Evolutionary conservation across 768 basidiomycete species (phyloP).

Genomic region (Lactarius hengduanensis): DNA sequence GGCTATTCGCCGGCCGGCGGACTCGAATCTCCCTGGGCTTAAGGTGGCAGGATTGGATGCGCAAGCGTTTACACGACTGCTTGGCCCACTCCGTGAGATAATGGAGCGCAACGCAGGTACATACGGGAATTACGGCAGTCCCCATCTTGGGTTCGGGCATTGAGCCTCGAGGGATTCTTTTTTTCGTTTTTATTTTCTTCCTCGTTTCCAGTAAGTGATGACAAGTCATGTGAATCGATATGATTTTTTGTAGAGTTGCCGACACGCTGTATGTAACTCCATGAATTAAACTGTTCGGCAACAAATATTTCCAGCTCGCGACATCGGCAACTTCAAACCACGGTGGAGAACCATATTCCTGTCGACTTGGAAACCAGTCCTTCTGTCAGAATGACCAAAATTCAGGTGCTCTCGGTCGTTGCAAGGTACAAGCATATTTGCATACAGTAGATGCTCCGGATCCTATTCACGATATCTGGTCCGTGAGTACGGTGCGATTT

Average conservation of each 20-base stretch:
- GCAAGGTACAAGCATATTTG: neutral
- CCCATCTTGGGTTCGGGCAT: slow-evolving; percentile 18
- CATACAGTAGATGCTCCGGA: neutral
- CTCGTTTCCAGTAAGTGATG: slow-evolving; percentile 1
- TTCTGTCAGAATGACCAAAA: neutral
- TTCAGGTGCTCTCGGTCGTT: neutral
- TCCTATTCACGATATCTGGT: slow-evolving; percentile 31
- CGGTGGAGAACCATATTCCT: neutral
- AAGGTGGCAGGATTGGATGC: slow-evolving; percentile 94
- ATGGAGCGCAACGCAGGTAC: slow-evolving; percentile 85
- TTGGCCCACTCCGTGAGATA: slow-evolving; percentile 89
- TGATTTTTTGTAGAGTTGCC: slow-evolving; percentile 5
- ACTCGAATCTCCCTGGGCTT: slow-evolving; percentile 55
- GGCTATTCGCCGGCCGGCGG: slow-evolving; percentile 55
- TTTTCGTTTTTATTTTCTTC: slow-evolving; percentile 2
- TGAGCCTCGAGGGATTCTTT: neutral
- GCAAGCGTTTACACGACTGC: slow-evolving; percentile 87
- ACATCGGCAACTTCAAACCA: neutral
- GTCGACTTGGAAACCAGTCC: neutral
- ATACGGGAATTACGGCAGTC: slow-evolving; percentile 43
- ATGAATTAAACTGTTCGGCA: neutral
- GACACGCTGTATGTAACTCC: neutral
- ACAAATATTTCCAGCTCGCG: neutral
- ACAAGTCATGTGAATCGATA: slow-evolving; percentile 7
- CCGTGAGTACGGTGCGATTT: neutral